Conservation (phyloP, 768 basidiomycete species). For the Termitomyces eurrhizus region DNA sequence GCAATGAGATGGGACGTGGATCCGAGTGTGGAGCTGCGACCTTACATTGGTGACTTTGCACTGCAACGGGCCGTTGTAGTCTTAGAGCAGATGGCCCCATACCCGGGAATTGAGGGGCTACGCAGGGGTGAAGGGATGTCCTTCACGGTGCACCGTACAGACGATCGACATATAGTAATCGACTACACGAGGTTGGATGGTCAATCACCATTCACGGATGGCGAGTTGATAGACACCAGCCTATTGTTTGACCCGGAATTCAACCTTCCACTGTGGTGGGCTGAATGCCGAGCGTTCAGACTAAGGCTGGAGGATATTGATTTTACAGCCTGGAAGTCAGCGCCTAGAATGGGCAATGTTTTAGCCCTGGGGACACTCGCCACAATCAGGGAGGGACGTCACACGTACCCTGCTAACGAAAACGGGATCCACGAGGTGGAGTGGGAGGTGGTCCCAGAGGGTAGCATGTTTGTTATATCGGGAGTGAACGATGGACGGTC, state of each 20-base stretch:
- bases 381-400: background rate
- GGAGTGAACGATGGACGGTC: background rate
- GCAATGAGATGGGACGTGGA: background rate
- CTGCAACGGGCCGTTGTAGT: background rate
- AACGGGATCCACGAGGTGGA: background rate
- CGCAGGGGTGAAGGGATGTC: background rate
- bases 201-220: background rate
- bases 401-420: background rate
- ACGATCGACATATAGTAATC: background rate
- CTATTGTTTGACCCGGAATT: background rate
- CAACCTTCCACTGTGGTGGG: background rate
- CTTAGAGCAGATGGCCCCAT: background rate
- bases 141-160: background rate
- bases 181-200: background rate
- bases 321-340: background rate
- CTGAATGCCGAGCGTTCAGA: background rate
- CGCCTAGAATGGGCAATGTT: background rate
- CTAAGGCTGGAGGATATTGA: background rate
- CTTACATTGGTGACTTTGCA: background rate
- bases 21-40: background rate
- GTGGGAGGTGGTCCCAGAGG: background rate
- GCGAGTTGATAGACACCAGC: background rate
- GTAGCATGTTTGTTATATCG: background rate
- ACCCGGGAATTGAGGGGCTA: background rate
- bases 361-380: background rate